Conservation (phyloP, 2,329 filamentous ascomycete species). For the Claviceps sp. region DNA sequence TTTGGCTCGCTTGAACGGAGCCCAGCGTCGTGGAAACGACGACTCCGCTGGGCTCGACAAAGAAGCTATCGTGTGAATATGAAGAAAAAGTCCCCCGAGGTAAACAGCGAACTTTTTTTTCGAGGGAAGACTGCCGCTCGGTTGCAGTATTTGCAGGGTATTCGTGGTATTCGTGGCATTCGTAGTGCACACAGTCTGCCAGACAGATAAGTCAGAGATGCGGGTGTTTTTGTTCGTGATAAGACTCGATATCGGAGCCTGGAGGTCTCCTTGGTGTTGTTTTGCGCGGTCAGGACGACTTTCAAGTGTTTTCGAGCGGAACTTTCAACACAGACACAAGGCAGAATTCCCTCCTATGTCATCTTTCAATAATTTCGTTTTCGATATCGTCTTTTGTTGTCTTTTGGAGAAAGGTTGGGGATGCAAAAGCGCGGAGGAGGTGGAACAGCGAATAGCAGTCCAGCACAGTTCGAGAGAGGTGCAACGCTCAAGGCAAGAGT, state of each 20-base stretch:
- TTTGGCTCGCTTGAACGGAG: slow-evolving; percentile 6
- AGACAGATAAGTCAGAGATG: not conserved
- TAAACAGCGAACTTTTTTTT: not conserved
- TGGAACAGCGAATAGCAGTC: not conserved
- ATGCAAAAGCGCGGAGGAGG: not conserved
- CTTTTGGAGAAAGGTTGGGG: not conserved
- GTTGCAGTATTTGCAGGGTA: not conserved
- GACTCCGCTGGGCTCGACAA: slow-evolving; percentile 7
- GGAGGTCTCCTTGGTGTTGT: not conserved
- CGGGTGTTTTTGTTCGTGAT: not conserved
- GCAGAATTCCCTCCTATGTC: too few species aligned
- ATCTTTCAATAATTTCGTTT: too few species aligned
- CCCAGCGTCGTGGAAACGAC: slow-evolving; percentile 8
- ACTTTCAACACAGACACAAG: too few species aligned
- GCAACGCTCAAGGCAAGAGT: not conserved
- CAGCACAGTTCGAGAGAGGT: not conserved
- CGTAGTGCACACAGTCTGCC: not conserved
- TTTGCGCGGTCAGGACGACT: not conserved
- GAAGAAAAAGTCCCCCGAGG: not conserved
- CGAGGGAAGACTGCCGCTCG: not conserved
- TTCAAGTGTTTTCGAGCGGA: too few species aligned
- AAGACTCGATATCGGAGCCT: not conserved
- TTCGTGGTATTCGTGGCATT: not conserved
- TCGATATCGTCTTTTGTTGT: too few species aligned
- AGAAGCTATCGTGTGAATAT: not conserved